Evolutionary conservation across 2,329 filamentous ascomycete genomes (phyloP), one percentile per base, ranked within the genome.

Genomic region (Aspergillus japonicus): DNA sequence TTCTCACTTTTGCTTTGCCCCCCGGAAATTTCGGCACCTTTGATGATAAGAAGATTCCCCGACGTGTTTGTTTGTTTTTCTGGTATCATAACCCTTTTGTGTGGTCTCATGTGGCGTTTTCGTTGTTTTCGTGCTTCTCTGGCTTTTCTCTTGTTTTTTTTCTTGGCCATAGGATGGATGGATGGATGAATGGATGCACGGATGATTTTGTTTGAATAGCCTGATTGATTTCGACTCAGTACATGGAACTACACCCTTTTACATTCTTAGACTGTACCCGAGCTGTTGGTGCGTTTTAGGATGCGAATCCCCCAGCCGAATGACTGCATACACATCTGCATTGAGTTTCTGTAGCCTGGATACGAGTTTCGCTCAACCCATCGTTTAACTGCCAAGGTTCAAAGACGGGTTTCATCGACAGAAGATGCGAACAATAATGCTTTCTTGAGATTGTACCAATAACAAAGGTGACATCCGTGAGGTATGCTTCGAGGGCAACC

Each of bases 11-110:
- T 39, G 19, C 33, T 51, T 57, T 51, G 5, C 33, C 48, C 42
- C 51, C 49, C 26, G 26, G 12, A 26, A 31, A 33, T n/a, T 50
- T 31, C 16, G 49, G 11, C 24, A 16, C 39, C 16, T 44, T 44
- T 19, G 39, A 44, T 35, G 53, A 47, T 58, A 24, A 55, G 16
- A 31, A 55, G 53, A 55, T 55, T 55, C 53, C 53, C 53, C 53
- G 53, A 47, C 53, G 53, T 35, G 26, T 52, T 53, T 29, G 7
- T 29, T 6, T 26, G 26, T 8, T 29, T 29, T 29, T 26, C 19
- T 35, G 26, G 35, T 49, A 10, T 44, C 39, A 44, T 44, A 16
- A 44, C 6, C 14, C 16, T 44, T 7, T 44, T 16, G 33, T 44
- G 39, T 44, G 26, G 47, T 42, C 24, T 42, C n/a, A 35, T 42